A percentile compares a stretch with the other conserved stretches of the same genome.
These are phyloP conservation scores for Cladosporium sphaerospermum DNA, from an alignment of 2,329 filamentous ascomycete genomes.

Conservation along the genomic window DNA sequence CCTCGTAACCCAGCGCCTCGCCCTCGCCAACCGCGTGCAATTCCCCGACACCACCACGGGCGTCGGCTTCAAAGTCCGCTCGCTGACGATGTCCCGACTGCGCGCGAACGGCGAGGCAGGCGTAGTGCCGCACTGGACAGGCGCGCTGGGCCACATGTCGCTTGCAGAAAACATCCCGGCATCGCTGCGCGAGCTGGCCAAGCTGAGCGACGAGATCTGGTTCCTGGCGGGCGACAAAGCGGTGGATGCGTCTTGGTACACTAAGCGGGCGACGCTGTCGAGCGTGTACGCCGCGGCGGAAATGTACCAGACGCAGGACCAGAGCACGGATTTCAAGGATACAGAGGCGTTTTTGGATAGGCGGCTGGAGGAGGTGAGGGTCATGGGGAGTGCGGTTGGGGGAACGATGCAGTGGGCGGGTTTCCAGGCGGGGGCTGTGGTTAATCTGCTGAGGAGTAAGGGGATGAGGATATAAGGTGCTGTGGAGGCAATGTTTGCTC, in stretches of 20 bases:
- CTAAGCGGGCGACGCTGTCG: constrained; percentile 57
- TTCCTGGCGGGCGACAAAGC: constrained; percentile 74
- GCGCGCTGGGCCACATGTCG: constrained; percentile 87
- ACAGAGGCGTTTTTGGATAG: constrained; percentile 76
- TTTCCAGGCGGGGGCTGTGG: constrained; percentile 67
- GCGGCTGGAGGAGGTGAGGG: constrained; percentile 63
- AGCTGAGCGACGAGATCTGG: constrained; percentile 87
- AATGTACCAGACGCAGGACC: constrained; percentile 90
- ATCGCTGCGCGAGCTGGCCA: constrained; percentile 71
- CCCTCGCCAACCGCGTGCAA: constrained; percentile 46
- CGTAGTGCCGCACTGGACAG: constrained; percentile 75
- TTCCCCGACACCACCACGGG: constrained; percentile 37
- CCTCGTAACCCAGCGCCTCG: constrained; percentile 59
- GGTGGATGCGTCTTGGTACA: constrained; percentile 87
- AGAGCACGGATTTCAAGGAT: constrained; percentile 63
- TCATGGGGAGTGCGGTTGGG: constrained; percentile 55
- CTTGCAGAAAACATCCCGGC: constrained; percentile 70
- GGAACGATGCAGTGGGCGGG: constrained; percentile 70
- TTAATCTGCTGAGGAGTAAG: constrained; percentile 84
- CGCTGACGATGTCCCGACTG: constrained; percentile 69
- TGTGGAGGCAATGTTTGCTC: background rate
- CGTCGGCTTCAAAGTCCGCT: constrained; percentile 60
- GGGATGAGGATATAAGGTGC: constrained; percentile 64
- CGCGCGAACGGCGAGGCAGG: constrained; percentile 57
- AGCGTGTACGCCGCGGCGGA: constrained; percentile 68